Evolutionary conservation across 2,329 filamentous ascomycete genomes (phyloP), one percentile per base, ranked within the genome.

Genomic region (Colletotrichum sp.): DNA sequence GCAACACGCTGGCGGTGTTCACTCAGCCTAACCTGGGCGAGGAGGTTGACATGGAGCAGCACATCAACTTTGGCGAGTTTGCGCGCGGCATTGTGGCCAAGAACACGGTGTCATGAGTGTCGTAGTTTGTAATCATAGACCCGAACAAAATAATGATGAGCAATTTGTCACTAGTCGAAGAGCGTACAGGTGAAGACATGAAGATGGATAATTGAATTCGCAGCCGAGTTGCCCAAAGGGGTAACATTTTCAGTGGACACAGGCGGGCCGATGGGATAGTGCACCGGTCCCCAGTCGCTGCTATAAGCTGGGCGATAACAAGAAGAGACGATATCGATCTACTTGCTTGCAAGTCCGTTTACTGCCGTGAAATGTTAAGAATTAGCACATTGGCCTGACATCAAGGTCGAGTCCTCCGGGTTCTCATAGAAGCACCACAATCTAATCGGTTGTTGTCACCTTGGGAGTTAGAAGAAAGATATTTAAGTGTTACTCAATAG

Each of bases 1-100:
- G 94, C 75, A 99, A 99, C 86, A 99, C 97, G 12, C 86, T 99
- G 79, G 97, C 97, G 1, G 96, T 99, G 12, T 99, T 99, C 82
- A 99, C 96, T 75, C 97, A 99, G 89, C 97, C 97, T 28, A 98
- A 98, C 86, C 85, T 99, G 76, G 94, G 91, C 80, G 95, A 96
- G 80, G 90, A 92, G 85, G 93, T 96, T 16, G 95, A 96, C 81
- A 89, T 91, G 74, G 88, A 90, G 82, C 89, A 92, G 80, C 89
- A 91, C 49, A 88, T 92, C 72, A 94, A 91, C 52, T 96, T 96
- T 89, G 95, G 94, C 26, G 91, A 94, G 81, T 95, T 96, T 87
- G 94, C 94, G 5, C 84, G 90, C 68, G 90, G 90, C 0, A 88
- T 92, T 67, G 90, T 92, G 49, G 87, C 88, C 5, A 91, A 90